Evolutionary conservation across 1,284 basidiomycete genomes (phyloP).

Genomic region (Ceratobasidium sp.): DNA sequence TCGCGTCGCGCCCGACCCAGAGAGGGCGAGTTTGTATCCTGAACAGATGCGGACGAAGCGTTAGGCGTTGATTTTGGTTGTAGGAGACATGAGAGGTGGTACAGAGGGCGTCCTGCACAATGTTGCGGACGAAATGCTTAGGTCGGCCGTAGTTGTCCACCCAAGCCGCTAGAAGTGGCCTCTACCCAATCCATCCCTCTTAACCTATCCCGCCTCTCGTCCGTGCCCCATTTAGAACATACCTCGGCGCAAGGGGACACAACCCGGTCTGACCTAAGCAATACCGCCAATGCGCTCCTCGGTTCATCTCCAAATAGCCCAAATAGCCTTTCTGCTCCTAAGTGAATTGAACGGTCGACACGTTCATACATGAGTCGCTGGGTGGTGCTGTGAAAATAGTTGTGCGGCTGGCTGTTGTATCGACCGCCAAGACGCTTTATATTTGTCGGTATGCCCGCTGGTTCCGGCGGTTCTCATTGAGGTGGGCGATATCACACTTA

Average conservation of each 20-base stretch:
- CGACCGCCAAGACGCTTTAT: too few species aligned
- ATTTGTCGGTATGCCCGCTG: too few species aligned
- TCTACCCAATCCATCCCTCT: background rate
- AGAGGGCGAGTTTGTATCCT: background rate
- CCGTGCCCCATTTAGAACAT: background rate
- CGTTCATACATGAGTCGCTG: too few species aligned
- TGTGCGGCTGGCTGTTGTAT: too few species aligned
- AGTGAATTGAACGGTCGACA: too few species aligned
- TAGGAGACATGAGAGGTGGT: background rate
- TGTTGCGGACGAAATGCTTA: background rate
- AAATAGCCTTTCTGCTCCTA: too few species aligned
- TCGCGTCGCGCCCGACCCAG: conserved; percentile 11
- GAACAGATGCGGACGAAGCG: conserved; percentile 26
- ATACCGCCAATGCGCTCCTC: background rate
- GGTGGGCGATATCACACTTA: too few species aligned
- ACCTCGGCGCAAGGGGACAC: conserved; percentile 5
- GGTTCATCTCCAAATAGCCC: background rate
- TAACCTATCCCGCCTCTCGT: background rate
- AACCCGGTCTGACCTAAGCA: conserved; percentile 6
- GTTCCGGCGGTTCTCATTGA: too few species aligned
- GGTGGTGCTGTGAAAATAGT: too few species aligned
- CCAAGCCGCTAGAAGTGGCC: background rate
- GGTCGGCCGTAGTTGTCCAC: too few species aligned
- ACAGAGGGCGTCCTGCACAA: background rate
- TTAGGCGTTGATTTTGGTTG: conserved; percentile 3